Evolutionary conservation across 345 rosid species (phyloP).

Genomic region (Ceriops tagal): DNA sequence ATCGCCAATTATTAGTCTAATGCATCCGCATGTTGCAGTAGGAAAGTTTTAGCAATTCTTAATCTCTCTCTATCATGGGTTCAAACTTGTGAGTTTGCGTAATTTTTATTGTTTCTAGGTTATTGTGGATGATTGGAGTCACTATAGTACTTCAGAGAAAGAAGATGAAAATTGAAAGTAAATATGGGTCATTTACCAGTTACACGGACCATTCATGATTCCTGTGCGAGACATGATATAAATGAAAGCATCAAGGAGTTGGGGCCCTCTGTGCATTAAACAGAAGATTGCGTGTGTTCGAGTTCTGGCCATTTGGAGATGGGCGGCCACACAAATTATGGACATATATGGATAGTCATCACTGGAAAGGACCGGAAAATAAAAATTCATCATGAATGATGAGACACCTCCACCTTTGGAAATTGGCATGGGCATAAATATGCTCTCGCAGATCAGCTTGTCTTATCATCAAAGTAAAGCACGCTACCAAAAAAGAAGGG

Average conservation of each 20-base stretch:
- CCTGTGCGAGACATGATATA: background rate
- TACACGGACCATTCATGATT: constrained; percentile 16
- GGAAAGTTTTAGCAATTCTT: too few species aligned
- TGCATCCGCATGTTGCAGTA: too few species aligned
- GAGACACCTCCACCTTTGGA: too few species aligned
- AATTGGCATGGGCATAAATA: too few species aligned
- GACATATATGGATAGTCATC: background rate
- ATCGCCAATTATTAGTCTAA: too few species aligned
- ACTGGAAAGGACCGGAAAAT: background rate
- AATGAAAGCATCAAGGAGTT: background rate
- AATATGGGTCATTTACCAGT: background rate
- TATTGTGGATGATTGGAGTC: constrained; percentile 1
- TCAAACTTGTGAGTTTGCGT: too few species aligned
- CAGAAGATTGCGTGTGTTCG: too few species aligned
- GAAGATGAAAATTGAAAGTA: background rate
- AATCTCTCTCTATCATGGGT: too few species aligned
- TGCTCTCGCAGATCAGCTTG: too few species aligned
- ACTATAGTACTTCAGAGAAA: background rate
- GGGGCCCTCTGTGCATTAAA: background rate
- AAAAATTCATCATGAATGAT: background rate
- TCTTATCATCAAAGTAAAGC: too few species aligned
- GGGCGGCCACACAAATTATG: constrained; percentile 7
- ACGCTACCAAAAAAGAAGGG: too few species aligned
- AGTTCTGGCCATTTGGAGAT: background rate
- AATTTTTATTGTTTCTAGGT: background rate